phyloP scores from a whole-genome alignment of 306 rosid species.

The Prunus dulcis region DNA sequence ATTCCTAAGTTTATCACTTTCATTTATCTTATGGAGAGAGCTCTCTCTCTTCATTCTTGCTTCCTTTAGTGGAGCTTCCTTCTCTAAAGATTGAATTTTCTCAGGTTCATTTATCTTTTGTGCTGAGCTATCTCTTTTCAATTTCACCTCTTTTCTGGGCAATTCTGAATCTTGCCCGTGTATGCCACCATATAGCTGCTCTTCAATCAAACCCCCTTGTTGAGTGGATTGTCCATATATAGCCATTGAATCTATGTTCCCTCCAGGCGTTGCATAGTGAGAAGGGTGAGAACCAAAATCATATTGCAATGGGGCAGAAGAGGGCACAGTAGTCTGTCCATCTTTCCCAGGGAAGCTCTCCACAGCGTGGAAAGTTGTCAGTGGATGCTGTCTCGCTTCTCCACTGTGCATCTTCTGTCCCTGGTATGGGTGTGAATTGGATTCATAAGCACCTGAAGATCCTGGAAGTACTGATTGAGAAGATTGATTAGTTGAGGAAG shows the following conservation, averaged over 20 bases:
- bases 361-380: slow-evolving; percentile 20
- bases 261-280: slow-evolving; percentile 27
- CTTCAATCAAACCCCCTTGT: slow-evolving; percentile 28
- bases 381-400: slow-evolving; percentile 46
- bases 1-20: slow-evolving; percentile 23
- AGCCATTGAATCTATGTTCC: slow-evolving; percentile 17
- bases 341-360: slow-evolving; percentile 29
- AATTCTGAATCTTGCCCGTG: slow-evolving; percentile 29
- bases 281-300: slow-evolving; percentile 22
- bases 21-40: slow-evolving; percentile 38
- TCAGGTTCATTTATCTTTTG: slow-evolving; percentile 37
- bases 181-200: slow-evolving; percentile 22
- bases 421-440: slow-evolving; percentile 36
- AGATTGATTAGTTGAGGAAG: slow-evolving; percentile 40
- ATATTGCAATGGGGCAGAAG: slow-evolving; percentile 31
- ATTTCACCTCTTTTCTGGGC: slow-evolving; percentile 21
- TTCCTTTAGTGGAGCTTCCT: slow-evolving; percentile 29
- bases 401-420: slow-evolving; percentile 40
- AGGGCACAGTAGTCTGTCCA: slow-evolving; percentile 27
- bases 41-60: slow-evolving; percentile 35
- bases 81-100: slow-evolving; percentile 19
- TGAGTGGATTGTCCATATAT: slow-evolving; percentile 21
- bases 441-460: slow-evolving; percentile 48
- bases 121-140: slow-evolving; percentile 37
- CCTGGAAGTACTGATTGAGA: slow-evolving; percentile 44